Evolutionary conservation across 2,329 filamentous ascomycete genomes (phyloP), one percentile per base, ranked within the genome.

Genomic region (Penicillium griseofulvum): DNA sequence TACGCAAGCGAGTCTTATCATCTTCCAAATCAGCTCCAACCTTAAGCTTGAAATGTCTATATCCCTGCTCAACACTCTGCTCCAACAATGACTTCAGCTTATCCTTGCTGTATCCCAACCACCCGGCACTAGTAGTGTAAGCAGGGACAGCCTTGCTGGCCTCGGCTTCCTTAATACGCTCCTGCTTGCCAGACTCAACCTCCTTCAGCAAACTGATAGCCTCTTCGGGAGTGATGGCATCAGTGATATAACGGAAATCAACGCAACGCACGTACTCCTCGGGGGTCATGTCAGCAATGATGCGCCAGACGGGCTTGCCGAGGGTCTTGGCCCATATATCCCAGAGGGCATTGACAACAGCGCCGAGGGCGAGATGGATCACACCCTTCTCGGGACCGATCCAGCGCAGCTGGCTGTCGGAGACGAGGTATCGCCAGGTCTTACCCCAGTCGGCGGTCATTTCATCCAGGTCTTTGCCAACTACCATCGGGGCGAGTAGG

Each of bases 321-420:
- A 94, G 83, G 2, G 83, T 83, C 78, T 95, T 96, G 52, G 90
- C 91, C 91, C 91, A 96, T n/a, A 96, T 83, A 73, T 96, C 91
- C 91, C 91, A 96, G 66, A 96, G 81, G 16, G 91, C 91, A 72
- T 96, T 96, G 65, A 95, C 89, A 16, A 96, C 88, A 41, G 91
- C 89, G 29, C 90, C 91, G 11, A 96, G 85, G 1, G 91, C 91
- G 8, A 97, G 88, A 75, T 96, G 91, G 65, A 95, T 95, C 42
- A 96, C 91, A 56, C 91, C 91, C 76, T 96, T 96, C 69, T 96
- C 91, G 0, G 91, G 91, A 0, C 91, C 91, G 69, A 96, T 94
- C 91, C 92, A 96, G 54, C 91, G 89, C 51, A 96, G 81, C 75
- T 96, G 91, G 64, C 85, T 89, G 81, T 96, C 92, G 60, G 87